Evolutionary conservation across 495 filamentous ascomycete genomes (phyloP), one percentile per base, ranked within the genome.

Genomic region (Aspergillus affinis): DNA sequence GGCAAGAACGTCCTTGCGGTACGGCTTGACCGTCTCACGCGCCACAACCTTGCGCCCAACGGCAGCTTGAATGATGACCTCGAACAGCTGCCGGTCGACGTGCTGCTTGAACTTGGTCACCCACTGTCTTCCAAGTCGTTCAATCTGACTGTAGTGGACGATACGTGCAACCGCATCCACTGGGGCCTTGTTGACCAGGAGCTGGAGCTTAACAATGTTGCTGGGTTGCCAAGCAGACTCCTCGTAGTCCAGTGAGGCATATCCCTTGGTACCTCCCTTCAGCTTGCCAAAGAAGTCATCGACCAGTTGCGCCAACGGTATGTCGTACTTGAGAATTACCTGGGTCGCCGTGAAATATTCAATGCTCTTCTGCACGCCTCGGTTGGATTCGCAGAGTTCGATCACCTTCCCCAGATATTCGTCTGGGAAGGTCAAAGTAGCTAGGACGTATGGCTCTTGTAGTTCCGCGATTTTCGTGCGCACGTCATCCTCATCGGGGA

Each of bases 211-310:
- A 60, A 91, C 86, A 52, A 98, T 86, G 52, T 86, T 86, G 67
- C 88, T 89, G 58, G 83, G 77, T 13, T 88, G 85, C 84, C 90
- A 98, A 0, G 86, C 94, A 0, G 93, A 90, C 64, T 98, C 94
- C 73, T 98, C 94, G 72, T 97, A 97, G 72, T 97, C 92, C 15
- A 97, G 82, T 58, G 87, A 91, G 6, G 92, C 92, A 61, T 90
- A 90, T 36, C 88, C 87, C 64, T 89, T 89, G 17, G 92, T 96
- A 3, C 87, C 84, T 23, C 92, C 90, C 72, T 98, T 98, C 54
- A 98, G 78, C 74, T 95, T 96, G 23, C 95, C 95, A 71, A 98
- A 98, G 76, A 98, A 90, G 73, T 98, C 93, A 65, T 97, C 93
- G 1, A 98, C 94, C 8, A 98, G 78, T 50, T 94, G 90, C 2